Percentiles rank a stretch among this genome's conserved stretches.
phyloP scores from a whole-genome alignment of 345 rosid species.

The Trapa bicornis region DNA sequence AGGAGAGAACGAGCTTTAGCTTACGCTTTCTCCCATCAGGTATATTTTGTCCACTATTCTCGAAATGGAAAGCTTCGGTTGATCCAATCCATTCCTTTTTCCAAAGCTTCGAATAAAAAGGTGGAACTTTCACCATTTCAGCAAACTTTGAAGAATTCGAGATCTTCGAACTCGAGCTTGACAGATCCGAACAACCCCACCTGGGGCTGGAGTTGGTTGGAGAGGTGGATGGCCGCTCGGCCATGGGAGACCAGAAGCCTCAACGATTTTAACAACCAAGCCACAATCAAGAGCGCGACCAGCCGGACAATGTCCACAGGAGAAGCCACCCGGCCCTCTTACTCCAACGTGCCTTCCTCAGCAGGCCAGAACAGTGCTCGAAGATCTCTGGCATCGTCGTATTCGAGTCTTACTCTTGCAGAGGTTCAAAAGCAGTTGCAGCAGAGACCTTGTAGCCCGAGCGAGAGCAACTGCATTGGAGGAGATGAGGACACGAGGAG shows the following conservation, averaged over 20 bases:
- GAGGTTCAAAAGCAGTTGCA: slow-evolving; percentile 23
- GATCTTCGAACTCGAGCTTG: slow-evolving; percentile 35
- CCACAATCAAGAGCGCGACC: slow-evolving; percentile 42
- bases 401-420: slow-evolving; percentile 39
- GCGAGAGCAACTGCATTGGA: slow-evolving; percentile 26
- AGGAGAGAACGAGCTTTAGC: slow-evolving; percentile 90
- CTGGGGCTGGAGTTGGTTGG: slow-evolving; percentile 99
- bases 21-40: slow-evolving; percentile 85
- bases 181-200: slow-evolving; percentile 62
- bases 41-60: slow-evolving; percentile 7
- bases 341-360: slow-evolving; percentile 34
- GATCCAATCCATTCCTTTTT: too few species aligned
- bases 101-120: background rate
- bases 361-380: slow-evolving; percentile 18
- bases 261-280: slow-evolving; percentile 34
- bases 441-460: slow-evolving; percentile 32
- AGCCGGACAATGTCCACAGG: slow-evolving; percentile 36
- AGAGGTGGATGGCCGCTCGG: slow-evolving; percentile 79
- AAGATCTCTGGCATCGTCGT: slow-evolving; percentile 23
- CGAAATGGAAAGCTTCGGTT: too few species aligned
- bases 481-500: slow-evolving; percentile 59
- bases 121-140: slow-evolving; percentile 9
- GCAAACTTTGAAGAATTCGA: slow-evolving; percentile 55
- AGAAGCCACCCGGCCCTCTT: slow-evolving; percentile 32
- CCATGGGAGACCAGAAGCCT: slow-evolving; percentile 54